Base-by-base conservation (phyloP, 225 moss, liverwort and hornwort genomes). In the Thuidium tamariscinum region DNA sequence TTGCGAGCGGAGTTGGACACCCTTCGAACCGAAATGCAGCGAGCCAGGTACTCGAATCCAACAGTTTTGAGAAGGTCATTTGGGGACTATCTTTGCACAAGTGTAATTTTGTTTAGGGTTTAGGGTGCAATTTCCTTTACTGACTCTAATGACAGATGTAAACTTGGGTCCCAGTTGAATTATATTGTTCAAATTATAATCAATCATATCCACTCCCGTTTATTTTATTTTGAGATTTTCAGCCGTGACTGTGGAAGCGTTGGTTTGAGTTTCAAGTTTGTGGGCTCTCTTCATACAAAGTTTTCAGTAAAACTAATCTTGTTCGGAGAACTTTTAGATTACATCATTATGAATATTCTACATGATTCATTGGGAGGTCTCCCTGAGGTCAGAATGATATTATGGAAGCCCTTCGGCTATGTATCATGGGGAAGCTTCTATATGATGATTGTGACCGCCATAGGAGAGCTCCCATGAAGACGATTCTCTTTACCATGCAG, bases 21-120 rank as follows among this genome's bases (percentile, higher is more conserved):
- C 27, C 87, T 96, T 80, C 94, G 94, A 89, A 86, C 89, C 42
- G 96, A 96, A 76, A 80, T 95, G 87, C 95, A 95, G 84, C 92
- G 94, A 52, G 92, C 94, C 69, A 94, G 95, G 94, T 94, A 62
- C 72, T 61, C 25, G 27, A 48, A 36, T 55, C 18, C 13, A 32
- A 30, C 82, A 21, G 32, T 15, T 55, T 57, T 70, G 7, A 42
- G 54, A 16, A 19, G 56, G 42, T 65, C 56, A 44, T 13, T 14
- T 16, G 14, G 39, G 30, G 30, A 64, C 8, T 63, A 22, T 29
- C 42, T 39, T 55, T 15, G 34, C 26, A 6, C 3, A 8, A 20
- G 23, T 62, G 22, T 80, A 64, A 8, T 46, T 62, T 59, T 63
- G 57, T 27, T 39, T 79, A 13, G n/a, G n/a, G n/a, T n/a, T n/a